Percentiles rank a stretch among this genome's conserved stretches.
Evolutionary conservation across 78 protist genomes (phyloP).

Genomic region (Diacronema lutheri): DNA sequence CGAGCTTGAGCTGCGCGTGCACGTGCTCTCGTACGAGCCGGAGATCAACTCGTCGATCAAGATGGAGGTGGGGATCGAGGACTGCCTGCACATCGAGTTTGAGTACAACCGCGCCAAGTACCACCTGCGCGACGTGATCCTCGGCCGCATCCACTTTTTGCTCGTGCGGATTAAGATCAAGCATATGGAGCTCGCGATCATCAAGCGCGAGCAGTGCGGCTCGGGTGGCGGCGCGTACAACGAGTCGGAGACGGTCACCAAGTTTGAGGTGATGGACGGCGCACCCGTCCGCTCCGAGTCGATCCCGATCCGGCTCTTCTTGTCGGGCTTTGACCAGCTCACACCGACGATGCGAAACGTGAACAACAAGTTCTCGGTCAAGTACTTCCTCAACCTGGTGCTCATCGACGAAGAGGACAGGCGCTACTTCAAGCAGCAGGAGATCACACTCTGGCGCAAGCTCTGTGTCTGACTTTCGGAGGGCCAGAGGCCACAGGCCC

Average conservation of each 20-base stretch:
- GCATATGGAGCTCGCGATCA: constrained; percentile 88
- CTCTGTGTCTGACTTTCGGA: no score
- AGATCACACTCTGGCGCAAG: constrained; percentile 58
- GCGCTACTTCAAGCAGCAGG: constrained; percentile 51
- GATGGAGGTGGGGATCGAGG: constrained; percentile 97
- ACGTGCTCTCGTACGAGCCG: constrained; percentile 48
- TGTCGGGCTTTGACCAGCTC: constrained; percentile 74
- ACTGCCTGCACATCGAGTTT: constrained; percentile 96
- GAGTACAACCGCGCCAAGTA: constrained; percentile 89
- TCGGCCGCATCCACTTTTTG: constrained; percentile 88
- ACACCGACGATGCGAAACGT: constrained; percentile 91
- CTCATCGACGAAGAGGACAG: constrained; percentile 72
- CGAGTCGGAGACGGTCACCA: constrained; percentile 87
- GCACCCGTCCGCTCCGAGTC: constrained; percentile 87
- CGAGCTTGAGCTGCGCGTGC: constrained; percentile 89
- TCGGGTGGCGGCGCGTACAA: constrained; percentile 12
- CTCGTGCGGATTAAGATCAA: constrained; percentile 79
- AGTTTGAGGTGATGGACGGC: constrained; percentile 98
- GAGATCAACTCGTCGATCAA: constrained; percentile 75
- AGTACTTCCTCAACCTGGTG: constrained; percentile 70
- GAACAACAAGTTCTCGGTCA: constrained; percentile 84
- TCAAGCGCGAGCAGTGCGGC: constrained; percentile 83
- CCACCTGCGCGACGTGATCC: constrained; percentile 84
- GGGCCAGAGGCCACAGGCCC: no score
- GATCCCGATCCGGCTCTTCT: constrained; percentile 94